Conservation (phyloP, 1,284 basidiomycete species). For the Phylloboletellus chloephorus region DNA sequence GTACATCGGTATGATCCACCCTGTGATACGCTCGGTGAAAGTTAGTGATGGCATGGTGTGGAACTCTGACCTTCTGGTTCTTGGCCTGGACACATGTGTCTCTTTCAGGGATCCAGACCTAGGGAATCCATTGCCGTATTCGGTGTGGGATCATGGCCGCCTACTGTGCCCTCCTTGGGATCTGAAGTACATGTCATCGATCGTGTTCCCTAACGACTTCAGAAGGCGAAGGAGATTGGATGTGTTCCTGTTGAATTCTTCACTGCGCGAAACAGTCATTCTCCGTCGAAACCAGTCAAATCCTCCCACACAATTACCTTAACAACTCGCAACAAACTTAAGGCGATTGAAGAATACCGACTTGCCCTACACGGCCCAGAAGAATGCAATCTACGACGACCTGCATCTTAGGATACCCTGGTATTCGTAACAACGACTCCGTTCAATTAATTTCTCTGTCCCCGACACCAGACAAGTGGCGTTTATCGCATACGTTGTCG, state of each 20-base stretch:
- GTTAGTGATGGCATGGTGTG: slow-evolving; percentile 3
- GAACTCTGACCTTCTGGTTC: background rate
- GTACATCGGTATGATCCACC: slow-evolving; percentile 25
- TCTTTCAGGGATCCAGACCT: slow-evolving; percentile 42
- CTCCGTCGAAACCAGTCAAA: no score
- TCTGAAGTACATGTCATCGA: slow-evolving; percentile 51
- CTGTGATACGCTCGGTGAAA: background rate
- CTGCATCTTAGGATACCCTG: slow-evolving; percentile 7
- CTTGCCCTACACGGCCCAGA: no score
- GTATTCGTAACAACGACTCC: slow-evolving; percentile 3
- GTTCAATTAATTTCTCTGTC: no score
- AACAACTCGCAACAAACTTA: no score
- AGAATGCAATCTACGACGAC: no score
- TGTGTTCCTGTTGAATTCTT: no score
- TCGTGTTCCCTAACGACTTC: slow-evolving; percentile 45
- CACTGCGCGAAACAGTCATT: no score
- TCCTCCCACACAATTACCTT: no score
- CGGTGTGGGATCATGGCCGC: slow-evolving; percentile 54
- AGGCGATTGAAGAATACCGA: no score
- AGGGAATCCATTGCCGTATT: slow-evolving; percentile 50
- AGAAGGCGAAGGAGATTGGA: slow-evolving; percentile 48
- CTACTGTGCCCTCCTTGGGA: slow-evolving; percentile 46
- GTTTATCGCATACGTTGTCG: no score
- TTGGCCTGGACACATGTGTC: no score
- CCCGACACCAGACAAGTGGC: no score